These are phyloP conservation scores for Tulasnella sp. DNA, from an alignment of 768 basidiomycete species.

Conservation along the genomic window DNA sequence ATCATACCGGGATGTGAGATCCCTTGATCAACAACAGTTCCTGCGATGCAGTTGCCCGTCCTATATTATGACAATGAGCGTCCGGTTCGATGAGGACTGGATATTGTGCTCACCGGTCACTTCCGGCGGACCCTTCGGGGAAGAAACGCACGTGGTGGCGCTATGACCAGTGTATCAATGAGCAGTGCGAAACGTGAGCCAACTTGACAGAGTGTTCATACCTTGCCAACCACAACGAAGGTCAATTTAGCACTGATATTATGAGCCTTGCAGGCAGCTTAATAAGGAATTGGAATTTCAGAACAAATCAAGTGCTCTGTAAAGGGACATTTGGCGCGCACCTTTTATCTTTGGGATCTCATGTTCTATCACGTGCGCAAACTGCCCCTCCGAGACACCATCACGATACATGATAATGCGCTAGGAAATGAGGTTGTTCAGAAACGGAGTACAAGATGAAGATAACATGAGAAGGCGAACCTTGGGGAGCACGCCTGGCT, in stretches of 20 bases:
- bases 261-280: neutral
- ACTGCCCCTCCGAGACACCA: constrained; percentile 19
- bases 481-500: constrained; percentile 1
- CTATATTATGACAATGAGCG: neutral
- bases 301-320: too few species aligned
- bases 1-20: constrained; percentile 5
- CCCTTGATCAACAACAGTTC: constrained; percentile 16
- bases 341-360: constrained; percentile 17
- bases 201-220: neutral
- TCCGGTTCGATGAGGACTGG: neutral
- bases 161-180: neutral
- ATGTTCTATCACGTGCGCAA: constrained; percentile 17
- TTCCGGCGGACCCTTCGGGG: neutral
- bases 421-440: neutral
- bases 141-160: constrained; percentile 19
- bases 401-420: constrained; percentile 13
- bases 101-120: neutral
- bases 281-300: neutral
- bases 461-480: neutral
- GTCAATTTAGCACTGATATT: constrained; percentile 16
- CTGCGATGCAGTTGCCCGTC: constrained; percentile 17
- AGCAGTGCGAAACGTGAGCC: neutral
- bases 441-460: neutral
- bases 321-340: neutral
- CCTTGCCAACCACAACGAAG: constrained; percentile 18